A percentile compares a stretch with the other conserved stretches of the same genome.
Conservation (phyloP, 2,329 filamentous ascomycete genomes). For the Colletotrichum lentis region DNA sequence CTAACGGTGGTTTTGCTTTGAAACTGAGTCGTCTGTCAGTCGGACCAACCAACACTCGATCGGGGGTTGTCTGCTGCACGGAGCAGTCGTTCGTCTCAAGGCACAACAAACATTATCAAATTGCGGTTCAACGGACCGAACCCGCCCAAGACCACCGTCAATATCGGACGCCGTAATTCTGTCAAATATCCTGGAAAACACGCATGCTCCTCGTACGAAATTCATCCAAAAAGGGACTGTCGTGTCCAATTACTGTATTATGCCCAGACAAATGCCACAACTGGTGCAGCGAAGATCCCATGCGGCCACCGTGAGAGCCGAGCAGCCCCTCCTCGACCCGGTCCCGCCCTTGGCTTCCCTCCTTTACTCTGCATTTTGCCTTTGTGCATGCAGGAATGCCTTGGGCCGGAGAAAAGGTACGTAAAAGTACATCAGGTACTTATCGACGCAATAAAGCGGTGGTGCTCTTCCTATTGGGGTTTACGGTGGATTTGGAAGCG, state of each 20-base stretch:
- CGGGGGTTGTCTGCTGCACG: not conserved
- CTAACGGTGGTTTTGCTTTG: no score
- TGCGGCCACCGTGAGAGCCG: constrained; percentile 1
- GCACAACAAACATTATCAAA: not conserved
- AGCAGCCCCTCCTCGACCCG: not conserved
- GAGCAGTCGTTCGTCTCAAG: constrained; percentile 12
- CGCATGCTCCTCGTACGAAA: constrained; percentile 15
- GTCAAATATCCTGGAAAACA: not conserved
- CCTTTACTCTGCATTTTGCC: constrained; percentile 14
- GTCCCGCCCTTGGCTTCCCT: not conserved
- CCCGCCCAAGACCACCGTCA: no score
- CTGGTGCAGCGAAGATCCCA: constrained; percentile 23
- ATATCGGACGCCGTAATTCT: no score
- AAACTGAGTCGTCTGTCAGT: not conserved
- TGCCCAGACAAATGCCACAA: not conserved
- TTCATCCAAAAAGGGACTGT: not conserved
- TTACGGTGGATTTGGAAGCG: not conserved
- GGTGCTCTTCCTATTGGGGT: not conserved
- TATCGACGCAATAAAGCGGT: not conserved
- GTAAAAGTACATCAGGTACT: not conserved
- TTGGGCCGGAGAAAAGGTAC: not conserved
- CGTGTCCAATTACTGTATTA: constrained; percentile 3
- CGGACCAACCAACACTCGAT: no score
- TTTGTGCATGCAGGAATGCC: constrained; percentile 4
- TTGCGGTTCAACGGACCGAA: not conserved